Base-by-base conservation (phyloP, 2,329 filamentous ascomycete species). In the Botrytis aclada region DNA sequence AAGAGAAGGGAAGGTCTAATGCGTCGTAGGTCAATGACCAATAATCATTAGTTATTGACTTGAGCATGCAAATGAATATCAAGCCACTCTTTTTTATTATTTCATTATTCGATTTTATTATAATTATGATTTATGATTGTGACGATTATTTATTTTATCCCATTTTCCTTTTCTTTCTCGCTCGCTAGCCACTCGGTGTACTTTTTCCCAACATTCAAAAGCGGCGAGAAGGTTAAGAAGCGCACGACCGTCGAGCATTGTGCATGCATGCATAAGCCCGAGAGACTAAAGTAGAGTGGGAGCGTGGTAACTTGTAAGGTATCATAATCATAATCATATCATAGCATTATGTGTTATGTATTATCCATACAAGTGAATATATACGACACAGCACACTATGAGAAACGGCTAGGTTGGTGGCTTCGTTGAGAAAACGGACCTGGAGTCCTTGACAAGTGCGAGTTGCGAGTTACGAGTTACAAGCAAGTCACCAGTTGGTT, bases 261-360 rank as follows among this genome's bases (percentile, higher is more conserved):
- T 77, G 34, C 34, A 51, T 51, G 47, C 74, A 77, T 77, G 77
- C 78, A 79, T 78, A 79, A 78, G 77, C 76, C 77, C 75, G 74
- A 73, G 69, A 62, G 43, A 61, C 67, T 45, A 70, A 20, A 43
- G 34, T 43, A 34, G 29, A 41, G 61, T 54, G 61, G 37, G 25
- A 60, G 63, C 67, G 54, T 51, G 47, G 47, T 51, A 51, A 51
- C 47, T 51, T 51, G 64, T n/a, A 61, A 41, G 45, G 64, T 65
- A 66, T 39, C 61, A 66, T 69, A 56, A 64, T 47, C 70, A 75
- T 71, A 47, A 47, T 47, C 45, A 47, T 47, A 47, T 22, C 45
- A 47, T 47, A 47, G 45, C 45, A 47, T 47, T 70, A 43, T 54
- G 34, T 60, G 29, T 43, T 69, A 54, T 54, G 25, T n/a, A 69